Evolutionary conservation across 2,329 filamentous ascomycete species (phyloP).

Genomic region (Ascochyta viciae-villosae): DNA sequence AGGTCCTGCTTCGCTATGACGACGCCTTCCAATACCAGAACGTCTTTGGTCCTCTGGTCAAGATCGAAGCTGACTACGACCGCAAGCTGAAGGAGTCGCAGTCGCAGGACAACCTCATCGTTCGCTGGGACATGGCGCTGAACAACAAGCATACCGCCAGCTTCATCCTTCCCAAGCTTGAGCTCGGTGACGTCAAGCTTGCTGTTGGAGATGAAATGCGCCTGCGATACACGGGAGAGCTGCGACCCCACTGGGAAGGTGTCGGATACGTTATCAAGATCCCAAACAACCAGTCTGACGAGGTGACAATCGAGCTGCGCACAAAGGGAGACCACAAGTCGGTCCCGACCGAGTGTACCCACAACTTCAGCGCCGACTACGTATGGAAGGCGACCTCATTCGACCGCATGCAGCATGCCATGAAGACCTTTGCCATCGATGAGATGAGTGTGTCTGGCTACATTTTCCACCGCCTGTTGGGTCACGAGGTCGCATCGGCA

Average conservation of each 20-base stretch:
- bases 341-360: conserved; percentile 92
- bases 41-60: conserved; percentile 95
- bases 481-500: conserved; percentile 91
- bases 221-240: conserved; percentile 91
- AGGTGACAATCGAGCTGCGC: conserved; percentile 92
- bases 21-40: conserved; percentile 99
- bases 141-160: conserved; percentile 98
- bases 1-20: conserved; percentile 91
- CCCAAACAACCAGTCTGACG: conserved; percentile 97
- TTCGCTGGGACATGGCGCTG: conserved; percentile 92
- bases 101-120: conserved; percentile 91
- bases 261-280: conserved; percentile 99
- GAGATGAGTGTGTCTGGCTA: conserved; percentile 99
- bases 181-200: conserved; percentile 96
- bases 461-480: conserved; percentile 95
- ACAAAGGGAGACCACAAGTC: conserved; percentile 96
- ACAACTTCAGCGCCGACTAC: conserved; percentile 98
- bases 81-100: conserved; percentile 98
- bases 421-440: conserved; percentile 98
- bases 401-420: conserved; percentile 97
- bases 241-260: conserved; percentile 92
- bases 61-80: conserved; percentile 99
- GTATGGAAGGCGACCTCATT: conserved; percentile 99
- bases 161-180: conserved; percentile 95
- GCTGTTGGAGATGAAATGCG: conserved; percentile 99